These are phyloP conservation scores for Camptophora hylomeconis DNA, from an alignment of 2,329 filamentous ascomycete genomes.

Conservation along the genomic window DNA sequence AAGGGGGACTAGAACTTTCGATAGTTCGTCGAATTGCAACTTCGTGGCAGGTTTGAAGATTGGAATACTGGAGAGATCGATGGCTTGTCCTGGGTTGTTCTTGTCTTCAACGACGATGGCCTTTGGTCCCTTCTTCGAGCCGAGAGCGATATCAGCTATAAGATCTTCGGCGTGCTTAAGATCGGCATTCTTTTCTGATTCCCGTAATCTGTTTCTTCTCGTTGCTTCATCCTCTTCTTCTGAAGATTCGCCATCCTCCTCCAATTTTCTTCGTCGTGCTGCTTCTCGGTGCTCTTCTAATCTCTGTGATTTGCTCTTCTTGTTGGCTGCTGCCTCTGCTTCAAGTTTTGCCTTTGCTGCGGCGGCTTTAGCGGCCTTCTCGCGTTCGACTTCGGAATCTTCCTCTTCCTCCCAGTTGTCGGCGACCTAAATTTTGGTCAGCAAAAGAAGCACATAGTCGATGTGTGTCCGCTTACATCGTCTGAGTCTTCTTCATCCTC, in stretches of 20 bases:
- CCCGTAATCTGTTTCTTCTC: constrained; percentile 59
- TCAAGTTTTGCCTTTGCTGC: constrained; percentile 83
- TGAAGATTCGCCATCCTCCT: constrained; percentile 44
- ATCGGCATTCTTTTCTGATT: constrained; percentile 76
- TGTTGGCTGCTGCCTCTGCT: constrained; percentile 73
- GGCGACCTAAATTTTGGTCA: constrained; percentile 65
- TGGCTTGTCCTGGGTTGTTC: constrained; percentile 60
- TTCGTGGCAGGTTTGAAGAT: constrained; percentile 87
- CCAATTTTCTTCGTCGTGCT: constrained; percentile 45
- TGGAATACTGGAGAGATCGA: constrained; percentile 68
- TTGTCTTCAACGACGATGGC: constrained; percentile 55
- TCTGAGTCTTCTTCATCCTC: constrained; percentile 81
- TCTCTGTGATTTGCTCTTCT: constrained; percentile 79
- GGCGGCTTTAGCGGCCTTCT: constrained; percentile 78
- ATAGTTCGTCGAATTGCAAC: constrained; percentile 68
- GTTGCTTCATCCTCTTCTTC: constrained; percentile 62
- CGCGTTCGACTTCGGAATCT: constrained; percentile 90
- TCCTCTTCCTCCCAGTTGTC: constrained; percentile 96
- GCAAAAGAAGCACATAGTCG: no score
- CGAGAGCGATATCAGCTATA: constrained; percentile 64
- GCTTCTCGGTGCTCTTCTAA: constrained; percentile 65
- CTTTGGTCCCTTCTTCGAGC: constrained; percentile 55
- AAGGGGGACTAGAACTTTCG: constrained; percentile 66
- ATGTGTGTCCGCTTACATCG: constrained; percentile 59
- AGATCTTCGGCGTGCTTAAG: constrained; percentile 83